Base-by-base conservation (phyloP, 108 stramenopile genomes). In the Cyclotella kingstonii region DNA sequence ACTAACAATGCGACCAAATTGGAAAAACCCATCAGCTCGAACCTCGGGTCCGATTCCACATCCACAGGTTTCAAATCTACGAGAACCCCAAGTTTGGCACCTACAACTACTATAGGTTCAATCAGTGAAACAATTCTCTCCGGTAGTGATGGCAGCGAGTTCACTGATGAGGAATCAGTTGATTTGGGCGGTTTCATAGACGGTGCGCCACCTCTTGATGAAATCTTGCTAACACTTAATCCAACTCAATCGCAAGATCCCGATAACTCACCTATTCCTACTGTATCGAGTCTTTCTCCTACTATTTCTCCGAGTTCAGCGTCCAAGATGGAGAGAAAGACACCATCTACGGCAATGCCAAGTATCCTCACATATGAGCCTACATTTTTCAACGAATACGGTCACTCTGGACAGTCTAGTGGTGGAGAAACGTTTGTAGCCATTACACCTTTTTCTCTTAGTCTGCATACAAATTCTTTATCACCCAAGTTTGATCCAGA, bases 381-480 rank as follows among this genome's bases (percentile, higher is more conserved):
- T 0, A 68, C 63, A 8, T 8, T 12, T 17, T 21, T 21, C 7
- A 19, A 36, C 35, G 29, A 49, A 1, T 1, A 1, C 4, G 26
- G 6, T 23, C 27, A 10, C 6, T n/a, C n/a, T n/a, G 36, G 0
- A 14, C 28, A 21, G 29, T 17, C 52, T 25, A 21, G 27, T n/a
- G 29, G 28, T 17, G 56, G 45, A 19, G 66, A 58, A 14, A 45
- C 44, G 19, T 26, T 41, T 8, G 31, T 40, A 22, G 46, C 57
- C 4, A 21, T 68, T 19, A 47, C 48, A 39, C 66, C 66, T 29
- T 68, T 68, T 35, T 54, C 53, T 6, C 31, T 68, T 26, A 42
- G 35, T 19, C 35, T 68, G 22, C 15, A 40, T 31, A 30, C 66
- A 5, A 36, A 43, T 23, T 41, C 22, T 28, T 27, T 36, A 8